Base-by-base conservation (phyloP, 441 rosid species). In the Erodium chrysanthum region DNA sequence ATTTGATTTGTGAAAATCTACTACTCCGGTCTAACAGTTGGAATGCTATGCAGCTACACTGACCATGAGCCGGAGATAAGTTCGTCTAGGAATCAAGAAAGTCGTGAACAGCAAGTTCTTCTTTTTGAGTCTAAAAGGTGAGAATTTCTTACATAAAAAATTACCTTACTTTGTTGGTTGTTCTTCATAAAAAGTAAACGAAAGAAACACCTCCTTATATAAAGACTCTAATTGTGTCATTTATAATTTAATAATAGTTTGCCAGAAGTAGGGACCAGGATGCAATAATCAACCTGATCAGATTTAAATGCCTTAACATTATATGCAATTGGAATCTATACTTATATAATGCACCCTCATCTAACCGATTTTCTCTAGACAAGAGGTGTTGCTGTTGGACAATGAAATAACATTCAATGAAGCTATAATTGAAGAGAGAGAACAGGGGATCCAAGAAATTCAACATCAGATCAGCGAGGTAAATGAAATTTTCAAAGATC, bases 101-200 rank as follows among this genome's bases (percentile, higher is more conserved):
- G 29, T 40, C 79, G 75, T 0, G 92, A 91, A 59, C 96, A 94
- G 73, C 81, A 77, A 29, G 80, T 85, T 56, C 84, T 85, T 75
- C 85, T 88, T 71, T 81, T 88, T 78, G 89, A 91, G 81, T 86
- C 97, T 15, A 86, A 79, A 80, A 91, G 93, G 98, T 87, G 65
- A 69, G 74, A 68, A 71, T 60, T 75, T 18, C 31, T 64, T 1
- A 2, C 23, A 7, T n/a, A n/a, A n/a, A n/a, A n/a, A n/a, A n/a
- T n/a, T 48, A 15, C 1, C 56, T 15, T n/a, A 48, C n/a, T n/a
- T 48, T 48, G 18, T 17, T 18, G 23, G 22, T 6, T 52, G 21
- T 52, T 52, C 59, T 52, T 52, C 6, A 52, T 52, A 52, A 17
- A 52, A 52, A 52, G 15, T 18, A 42, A 42, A 10, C 14, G 18